Evolutionary conservation across 2,329 filamentous ascomycete species (phyloP), one percentile per base, ranked within the genome.

Genomic region (Cladosporium sp.): DNA sequence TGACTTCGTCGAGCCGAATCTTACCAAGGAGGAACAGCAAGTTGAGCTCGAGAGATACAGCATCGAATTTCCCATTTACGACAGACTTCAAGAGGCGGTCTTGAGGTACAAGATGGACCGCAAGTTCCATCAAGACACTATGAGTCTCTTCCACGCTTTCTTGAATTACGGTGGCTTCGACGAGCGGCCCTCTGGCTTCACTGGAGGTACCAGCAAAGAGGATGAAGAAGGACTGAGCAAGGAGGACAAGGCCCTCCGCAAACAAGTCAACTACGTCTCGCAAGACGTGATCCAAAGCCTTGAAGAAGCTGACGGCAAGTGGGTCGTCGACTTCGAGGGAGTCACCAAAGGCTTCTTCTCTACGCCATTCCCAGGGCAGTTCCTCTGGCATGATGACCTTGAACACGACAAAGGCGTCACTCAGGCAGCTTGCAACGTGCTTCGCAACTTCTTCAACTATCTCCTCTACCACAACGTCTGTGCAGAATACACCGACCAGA

Each of bases 391-490:
- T 14, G 81, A 79, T 5, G 74, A 56, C 14, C 26, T 46, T 12
- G n/a, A 63, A 46, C 61, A 56, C 50, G 61, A 82, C 18, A 75
- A 79, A 0, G 78, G 83, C 14, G 83, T 74, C 23, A 71, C 93
- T 67, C 79, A 84, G n/a, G 77, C 84, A 7, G 88, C 87, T 3
- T 86, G 89, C 23, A 83, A 85, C 37, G 86, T 96, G 0, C 83
- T 97, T 49, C 86, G 87, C 67, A 96, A 95, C 74, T 98, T 98
- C 74, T 86, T 97, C 69, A 91, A 92, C 69, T 99, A 97, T 70
- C 82, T 98, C 0, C 82, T 93, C 11, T 86, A 90, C 67, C 93
- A 98, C 73, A 86, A 91, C 44, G 94, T 96, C 18, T 97, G 93
- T 72, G 89, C 91, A 0, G 95, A 98, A 76, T 91, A 93, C 74